Percentiles rank a stretch among this genome's conserved stretches.
Evolutionary conservation across 306 rosid species (phyloP).

Genomic region (Dryas alaskensis): DNA sequence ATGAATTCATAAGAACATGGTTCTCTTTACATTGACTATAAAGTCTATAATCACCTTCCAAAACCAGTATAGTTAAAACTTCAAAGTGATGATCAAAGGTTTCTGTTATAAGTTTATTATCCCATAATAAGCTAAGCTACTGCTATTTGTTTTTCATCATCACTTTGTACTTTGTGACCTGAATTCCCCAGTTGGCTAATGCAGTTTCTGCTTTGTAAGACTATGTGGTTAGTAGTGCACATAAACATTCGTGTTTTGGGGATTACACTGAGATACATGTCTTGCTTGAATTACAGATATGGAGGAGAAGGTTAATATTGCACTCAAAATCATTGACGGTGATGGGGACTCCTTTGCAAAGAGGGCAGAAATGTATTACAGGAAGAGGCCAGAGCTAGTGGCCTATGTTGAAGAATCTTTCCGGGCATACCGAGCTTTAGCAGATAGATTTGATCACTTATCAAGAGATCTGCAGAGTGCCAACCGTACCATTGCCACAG

Average conservation of each 20-base stretch:
- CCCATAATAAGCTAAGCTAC: neutral
- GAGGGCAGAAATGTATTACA: slow-evolving; percentile 95
- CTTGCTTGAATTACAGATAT: slow-evolving; percentile 51
- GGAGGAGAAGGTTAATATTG: slow-evolving; percentile 65
- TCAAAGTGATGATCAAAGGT: neutral
- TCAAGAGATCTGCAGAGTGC: slow-evolving; percentile 85
- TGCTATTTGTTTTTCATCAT: neutral
- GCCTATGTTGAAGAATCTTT: slow-evolving; percentile 68
- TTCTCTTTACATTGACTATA: no score
- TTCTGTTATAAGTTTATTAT: neutral
- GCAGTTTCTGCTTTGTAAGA: neutral
- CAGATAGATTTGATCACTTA: slow-evolving; percentile 73
- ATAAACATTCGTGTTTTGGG: neutral
- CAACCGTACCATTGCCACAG: slow-evolving; percentile 77
- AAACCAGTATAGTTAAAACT: neutral
- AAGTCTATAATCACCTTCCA: neutral
- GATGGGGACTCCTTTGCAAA: slow-evolving; percentile 82
- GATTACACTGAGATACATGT: slow-evolving; percentile 1
- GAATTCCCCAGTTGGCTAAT: neutral
- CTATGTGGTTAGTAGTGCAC: neutral
- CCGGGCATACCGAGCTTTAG: slow-evolving; percentile 69
- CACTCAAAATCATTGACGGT: slow-evolving; percentile 63
- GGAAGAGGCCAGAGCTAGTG: slow-evolving; percentile 73
- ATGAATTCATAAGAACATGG: no score
- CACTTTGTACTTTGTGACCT: neutral